Percentiles rank a stretch among this genome's conserved stretches.
Conservation (phyloP, 2,329 filamentous ascomycete genomes). For the Curvularia sp. region DNA sequence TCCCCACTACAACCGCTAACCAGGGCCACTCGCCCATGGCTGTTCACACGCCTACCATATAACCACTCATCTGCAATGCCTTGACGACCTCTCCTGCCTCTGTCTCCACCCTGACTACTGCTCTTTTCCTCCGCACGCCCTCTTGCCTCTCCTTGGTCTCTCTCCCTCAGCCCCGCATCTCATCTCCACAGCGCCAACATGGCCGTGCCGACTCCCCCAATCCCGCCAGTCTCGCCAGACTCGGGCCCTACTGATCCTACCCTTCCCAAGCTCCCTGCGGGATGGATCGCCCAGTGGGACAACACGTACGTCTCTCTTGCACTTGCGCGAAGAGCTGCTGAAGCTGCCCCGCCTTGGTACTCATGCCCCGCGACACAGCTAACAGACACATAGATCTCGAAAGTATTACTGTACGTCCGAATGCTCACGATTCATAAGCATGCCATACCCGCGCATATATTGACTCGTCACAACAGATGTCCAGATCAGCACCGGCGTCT, state of each 20-base stretch:
- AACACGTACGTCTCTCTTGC: conserved; percentile 39
- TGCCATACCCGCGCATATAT: background rate
- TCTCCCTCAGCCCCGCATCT: conserved; percentile 11
- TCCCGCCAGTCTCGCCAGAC: conserved; percentile 48
- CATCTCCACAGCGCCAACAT: conserved; percentile 28
- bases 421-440: background rate
- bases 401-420: conserved; percentile 50
- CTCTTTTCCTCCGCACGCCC: conserved; percentile 4
- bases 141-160: background rate
- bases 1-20: conserved; percentile 30
- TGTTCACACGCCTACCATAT: conserved; percentile 26
- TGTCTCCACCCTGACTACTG: background rate
- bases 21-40: conserved; percentile 28
- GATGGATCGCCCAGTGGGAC: conserved; percentile 53
- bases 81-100: conserved; percentile 7
- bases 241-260: conserved; percentile 50
- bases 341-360: conserved; percentile 25
- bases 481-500: conserved; percentile 73
- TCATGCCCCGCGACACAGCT: conserved; percentile 32
- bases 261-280: conserved; percentile 48
- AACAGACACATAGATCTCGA: conserved; percentile 41
- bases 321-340: background rate
- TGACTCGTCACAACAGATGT: conserved; percentile 54
- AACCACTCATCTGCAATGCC: conserved; percentile 28
- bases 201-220: conserved; percentile 47